phyloP scores from a whole-genome alignment of 2,329 filamentous ascomycete genomes.

The Colletotrichum theobromicola region DNA sequence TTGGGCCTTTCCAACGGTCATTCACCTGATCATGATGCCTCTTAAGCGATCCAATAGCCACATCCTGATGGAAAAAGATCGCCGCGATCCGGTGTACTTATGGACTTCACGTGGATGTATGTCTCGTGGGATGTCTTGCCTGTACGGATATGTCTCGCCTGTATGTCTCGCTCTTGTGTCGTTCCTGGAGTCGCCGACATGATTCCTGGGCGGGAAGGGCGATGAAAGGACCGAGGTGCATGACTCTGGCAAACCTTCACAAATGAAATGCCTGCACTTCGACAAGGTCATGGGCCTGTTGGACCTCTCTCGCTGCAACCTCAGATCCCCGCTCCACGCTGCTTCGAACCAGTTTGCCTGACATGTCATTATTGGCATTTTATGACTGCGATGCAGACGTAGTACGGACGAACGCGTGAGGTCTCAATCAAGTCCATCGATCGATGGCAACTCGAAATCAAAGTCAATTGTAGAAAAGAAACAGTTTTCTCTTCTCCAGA shows the following conservation, averaged over 20 bases:
- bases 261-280: not conserved
- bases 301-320: not conserved
- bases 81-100: not conserved
- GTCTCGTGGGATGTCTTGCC: not conserved
- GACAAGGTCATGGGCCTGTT: not conserved
- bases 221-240: not conserved
- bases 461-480: not conserved
- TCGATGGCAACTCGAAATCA: not conserved
- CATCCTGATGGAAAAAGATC: not conserved
- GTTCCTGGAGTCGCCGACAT: not conserved
- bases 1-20: not conserved
- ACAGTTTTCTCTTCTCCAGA: not conserved
- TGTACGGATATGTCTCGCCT: not conserved
- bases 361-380: not conserved
- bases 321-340: not conserved
- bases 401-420: constrained; percentile 7
- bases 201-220: not conserved
- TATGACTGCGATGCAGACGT: not conserved
- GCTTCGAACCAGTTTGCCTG: not conserved
- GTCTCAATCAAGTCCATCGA: not conserved
- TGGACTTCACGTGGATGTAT: not conserved
- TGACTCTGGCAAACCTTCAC: not conserved
- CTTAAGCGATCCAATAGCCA: constrained; percentile 6
- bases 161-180: not conserved
- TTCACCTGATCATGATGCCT: not conserved